A percentile compares a stretch with the other conserved stretches of the same genome.
phyloP scores from a whole-genome alignment of 331 rosid genomes.

The Phaseolus coccineus region DNA sequence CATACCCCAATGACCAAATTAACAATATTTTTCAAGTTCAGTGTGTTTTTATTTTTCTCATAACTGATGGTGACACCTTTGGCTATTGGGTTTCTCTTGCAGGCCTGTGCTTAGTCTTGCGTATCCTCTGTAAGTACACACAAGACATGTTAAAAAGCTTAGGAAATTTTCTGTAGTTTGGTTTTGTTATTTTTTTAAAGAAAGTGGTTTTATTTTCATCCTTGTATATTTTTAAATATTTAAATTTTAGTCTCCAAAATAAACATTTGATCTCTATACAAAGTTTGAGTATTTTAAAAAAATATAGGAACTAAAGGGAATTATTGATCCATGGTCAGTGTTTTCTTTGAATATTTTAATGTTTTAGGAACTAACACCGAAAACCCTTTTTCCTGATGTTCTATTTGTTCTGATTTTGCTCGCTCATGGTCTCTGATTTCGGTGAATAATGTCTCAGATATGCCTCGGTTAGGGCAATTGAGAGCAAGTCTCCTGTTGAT shows the following conservation, averaged over 20 bases:
- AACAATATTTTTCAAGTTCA: not conserved
- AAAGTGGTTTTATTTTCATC: not conserved
- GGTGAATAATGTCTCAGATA: constrained; percentile 57
- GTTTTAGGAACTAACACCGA: not conserved
- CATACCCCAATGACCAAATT: not conserved
- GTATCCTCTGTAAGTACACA: constrained; percentile 87
- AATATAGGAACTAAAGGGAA: not conserved
- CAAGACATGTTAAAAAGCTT: not conserved
- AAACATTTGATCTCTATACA: not conserved
- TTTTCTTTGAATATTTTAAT: too few relatives aligned
- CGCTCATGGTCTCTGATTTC: not conserved
- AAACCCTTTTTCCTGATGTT: not conserved
- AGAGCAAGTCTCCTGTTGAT: constrained; percentile 80
- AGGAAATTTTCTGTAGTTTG: not conserved
- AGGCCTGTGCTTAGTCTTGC: constrained; percentile 96
- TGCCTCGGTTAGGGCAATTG: constrained; percentile 92
- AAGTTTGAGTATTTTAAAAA: not conserved
- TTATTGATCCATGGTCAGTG: too few relatives aligned
- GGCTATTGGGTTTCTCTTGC: constrained; percentile 51
- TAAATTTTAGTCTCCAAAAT: not conserved
- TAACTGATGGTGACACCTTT: constrained; percentile 26
- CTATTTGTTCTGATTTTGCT: constrained; percentile 2
- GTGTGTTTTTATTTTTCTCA: not conserved
- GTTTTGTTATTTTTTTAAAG: not conserved
- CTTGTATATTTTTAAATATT: not conserved